phyloP scores from a whole-genome alignment of 805 yeast species.

The Monosporozyma aerobia region DNA sequence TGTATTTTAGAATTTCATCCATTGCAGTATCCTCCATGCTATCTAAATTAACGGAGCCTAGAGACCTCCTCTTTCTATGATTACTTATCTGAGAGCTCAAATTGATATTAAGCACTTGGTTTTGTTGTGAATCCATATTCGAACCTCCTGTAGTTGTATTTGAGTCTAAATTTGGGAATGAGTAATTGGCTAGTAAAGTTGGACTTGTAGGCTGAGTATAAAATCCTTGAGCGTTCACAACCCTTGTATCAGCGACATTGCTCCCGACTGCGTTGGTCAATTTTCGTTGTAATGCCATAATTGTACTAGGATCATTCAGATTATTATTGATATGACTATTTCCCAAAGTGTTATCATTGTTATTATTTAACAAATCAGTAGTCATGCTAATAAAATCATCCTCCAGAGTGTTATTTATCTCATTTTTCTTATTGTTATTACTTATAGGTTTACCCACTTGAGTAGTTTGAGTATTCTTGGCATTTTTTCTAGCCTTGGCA shows the following conservation, averaged over 20 bases:
- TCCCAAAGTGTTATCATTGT: neutral
- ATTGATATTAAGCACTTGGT: neutral
- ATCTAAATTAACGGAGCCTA: slow-evolving; percentile 23
- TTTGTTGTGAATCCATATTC: neutral
- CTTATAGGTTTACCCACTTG: neutral
- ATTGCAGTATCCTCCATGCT: slow-evolving; percentile 22
- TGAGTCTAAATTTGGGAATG: slow-evolving; percentile 3
- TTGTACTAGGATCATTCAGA: neutral
- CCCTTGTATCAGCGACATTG: neutral
- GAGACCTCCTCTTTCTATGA: slow-evolving; percentile 19
- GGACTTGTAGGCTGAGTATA: slow-evolving; percentile 29
- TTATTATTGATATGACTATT: neutral
- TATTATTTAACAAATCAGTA: slow-evolving; percentile 5
- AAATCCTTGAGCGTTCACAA: slow-evolving; percentile 13
- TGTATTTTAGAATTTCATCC: slow-evolving; percentile 25
- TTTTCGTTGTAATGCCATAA: slow-evolving; percentile 13
- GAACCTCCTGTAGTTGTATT: slow-evolving; percentile 4
- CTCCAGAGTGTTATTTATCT: slow-evolving; percentile 1
- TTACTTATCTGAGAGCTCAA: neutral
- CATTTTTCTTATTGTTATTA: neutral
- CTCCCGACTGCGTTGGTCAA: slow-evolving; percentile 1
- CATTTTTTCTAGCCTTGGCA: neutral
- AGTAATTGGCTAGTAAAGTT: slow-evolving; percentile 8
- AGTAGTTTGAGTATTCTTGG: neutral
- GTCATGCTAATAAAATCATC: slow-evolving; percentile 7